Percentiles rank a stretch among this genome's conserved stretches.
Evolutionary conservation across 345 rosid species (phyloP).

Genomic region (Fremontodendron californicum): DNA sequence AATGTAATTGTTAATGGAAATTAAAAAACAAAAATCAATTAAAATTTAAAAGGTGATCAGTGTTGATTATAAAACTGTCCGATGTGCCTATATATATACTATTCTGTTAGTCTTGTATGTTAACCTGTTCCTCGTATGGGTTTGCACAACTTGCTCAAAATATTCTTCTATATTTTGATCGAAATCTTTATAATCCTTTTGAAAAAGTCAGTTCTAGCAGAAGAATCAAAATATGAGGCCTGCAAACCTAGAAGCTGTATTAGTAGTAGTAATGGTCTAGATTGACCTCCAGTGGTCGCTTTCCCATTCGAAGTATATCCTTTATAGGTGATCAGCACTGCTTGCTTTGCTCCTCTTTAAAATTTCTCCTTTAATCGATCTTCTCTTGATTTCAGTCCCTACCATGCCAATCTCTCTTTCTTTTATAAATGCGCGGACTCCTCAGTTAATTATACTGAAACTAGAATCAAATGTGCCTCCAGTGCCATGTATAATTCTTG

Average conservation of each 20-base stretch:
- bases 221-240: background rate
- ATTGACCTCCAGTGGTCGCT: background rate
- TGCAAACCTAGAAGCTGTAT: background rate
- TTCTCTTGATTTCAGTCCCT: conserved; percentile 15
- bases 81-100: background rate
- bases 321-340: background rate
- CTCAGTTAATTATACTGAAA: conserved; percentile 4
- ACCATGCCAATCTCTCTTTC: conserved; percentile 27
- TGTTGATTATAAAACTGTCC: background rate
- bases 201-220: background rate
- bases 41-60: too few species aligned
- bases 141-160: background rate
- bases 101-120: background rate
- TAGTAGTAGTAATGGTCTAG: background rate
- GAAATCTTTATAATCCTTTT: background rate
- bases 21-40: background rate
- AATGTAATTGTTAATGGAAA: too few species aligned
- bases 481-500: background rate
- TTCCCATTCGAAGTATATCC: background rate
- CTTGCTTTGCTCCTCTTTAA: background rate
- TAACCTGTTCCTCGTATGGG: background rate
- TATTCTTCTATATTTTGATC: background rate
- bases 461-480: background rate
- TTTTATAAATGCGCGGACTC: conserved; percentile 19
- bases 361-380: background rate